A percentile compares a stretch with the other conserved stretches of the same genome.
These are phyloP conservation scores for Physcia stellaris DNA, from an alignment of 495 filamentous ascomycete species.

Conservation along the genomic window DNA sequence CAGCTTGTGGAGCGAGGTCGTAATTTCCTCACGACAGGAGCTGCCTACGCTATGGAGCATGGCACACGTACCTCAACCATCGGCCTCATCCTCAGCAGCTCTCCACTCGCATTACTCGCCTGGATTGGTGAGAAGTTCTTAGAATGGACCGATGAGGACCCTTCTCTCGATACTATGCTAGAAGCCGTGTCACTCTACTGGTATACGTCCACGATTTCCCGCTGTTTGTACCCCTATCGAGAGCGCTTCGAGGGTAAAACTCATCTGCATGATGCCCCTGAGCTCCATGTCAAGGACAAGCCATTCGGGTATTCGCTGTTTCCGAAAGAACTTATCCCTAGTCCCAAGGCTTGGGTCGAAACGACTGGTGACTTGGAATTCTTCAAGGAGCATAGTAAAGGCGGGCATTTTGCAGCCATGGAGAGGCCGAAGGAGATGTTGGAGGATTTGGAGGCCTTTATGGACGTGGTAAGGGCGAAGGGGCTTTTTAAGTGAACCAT, in stretches of 20 bases:
- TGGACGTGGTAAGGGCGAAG: too few species aligned
- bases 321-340: too few species aligned
- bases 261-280: too few species aligned
- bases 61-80: slow-evolving; percentile 48
- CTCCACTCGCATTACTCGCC: slow-evolving; percentile 47
- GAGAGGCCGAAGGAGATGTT: too few species aligned
- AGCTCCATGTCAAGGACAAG: too few species aligned
- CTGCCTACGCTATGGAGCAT: slow-evolving; percentile 43
- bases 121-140: slow-evolving; percentile 62
- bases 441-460: too few species aligned
- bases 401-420: too few species aligned
- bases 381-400: too few species aligned
- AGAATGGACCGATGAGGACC: slow-evolving; percentile 44
- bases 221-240: slow-evolving; percentile 44
- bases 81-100: slow-evolving; percentile 41
- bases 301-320: too few species aligned
- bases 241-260: slow-evolving; percentile 19
- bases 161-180: slow-evolving; percentile 40
- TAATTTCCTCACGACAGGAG: slow-evolving; percentile 26
- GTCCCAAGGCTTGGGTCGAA: too few species aligned
- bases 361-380: too few species aligned
- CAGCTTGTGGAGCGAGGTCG: slow-evolving; percentile 18
- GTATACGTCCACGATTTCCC: slow-evolving; percentile 46
- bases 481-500: too few species aligned
- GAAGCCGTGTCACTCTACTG: slow-evolving; percentile 48